Base-by-base conservation (phyloP, 768 basidiomycete species). In the Ephemerocybe angulata region DNA sequence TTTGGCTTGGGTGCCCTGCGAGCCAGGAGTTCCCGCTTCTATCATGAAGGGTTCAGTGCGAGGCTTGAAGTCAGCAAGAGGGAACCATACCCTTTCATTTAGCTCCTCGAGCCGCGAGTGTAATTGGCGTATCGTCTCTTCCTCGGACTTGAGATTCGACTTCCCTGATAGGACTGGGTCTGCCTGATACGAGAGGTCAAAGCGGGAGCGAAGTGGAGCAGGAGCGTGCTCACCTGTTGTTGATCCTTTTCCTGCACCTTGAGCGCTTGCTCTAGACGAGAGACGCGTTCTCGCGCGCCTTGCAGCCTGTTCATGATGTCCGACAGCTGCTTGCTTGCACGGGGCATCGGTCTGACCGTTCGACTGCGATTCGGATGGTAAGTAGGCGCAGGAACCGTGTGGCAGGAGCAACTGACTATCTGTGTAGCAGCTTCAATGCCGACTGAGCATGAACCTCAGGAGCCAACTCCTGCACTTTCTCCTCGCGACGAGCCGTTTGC, bases 381-480 rank as follows among this genome's bases (percentile, higher is more conserved):
- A 62, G 53, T 31, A 52, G n/a, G 27, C n/a, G 13, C n/a, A 8
- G 19, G 33, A 3, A 37, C 25, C 5, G 47, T 30, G 19, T 22
- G 21, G 50, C 27, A 53, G 24, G n/a, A 41, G 19, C 44, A 22
- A 75, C 88, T 65, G 63, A 89, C 88, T 88, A 92, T 66, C 84
- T 80, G 64, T 88, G 85, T 52, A 92, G 74, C 61, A 85, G 90
- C 68, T 85, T 89, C 57, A 88, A 64, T 0, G 90, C 88, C 8
- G 90, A 90, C 56, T 83, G 75, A 0, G 83, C 86, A 66, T 89
- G 90, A 13, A 88, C 76, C 65, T 90, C 88, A 5, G 89, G 88
- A 22, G 88, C 85, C 7, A 80, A 71, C 21, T 84, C 83, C 41
- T 61, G 56, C 40, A 72, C 71, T 33, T 67, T 68, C 52, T 73